Evolutionary conservation across 2,329 filamentous ascomycete genomes (phyloP).

Genomic region (Zymoseptoria ardabiliae): DNA sequence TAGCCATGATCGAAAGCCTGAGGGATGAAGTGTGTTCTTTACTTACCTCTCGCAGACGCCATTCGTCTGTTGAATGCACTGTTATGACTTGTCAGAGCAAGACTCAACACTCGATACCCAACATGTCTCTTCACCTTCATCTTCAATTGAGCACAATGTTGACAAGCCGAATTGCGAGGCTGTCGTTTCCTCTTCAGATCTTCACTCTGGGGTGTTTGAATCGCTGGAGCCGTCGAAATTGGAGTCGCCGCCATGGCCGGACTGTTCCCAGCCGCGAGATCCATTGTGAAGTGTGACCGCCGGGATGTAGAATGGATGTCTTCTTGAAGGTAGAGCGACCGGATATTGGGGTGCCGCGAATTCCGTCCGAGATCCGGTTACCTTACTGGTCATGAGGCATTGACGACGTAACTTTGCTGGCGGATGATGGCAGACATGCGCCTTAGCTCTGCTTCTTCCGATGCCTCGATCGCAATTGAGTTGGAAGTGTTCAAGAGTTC

Average conservation of each 20-base stretch:
- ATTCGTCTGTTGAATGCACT: constrained; percentile 1
- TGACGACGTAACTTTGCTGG: not conserved
- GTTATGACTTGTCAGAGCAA: not conserved
- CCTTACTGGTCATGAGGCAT: not conserved
- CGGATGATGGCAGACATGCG: too few species aligned
- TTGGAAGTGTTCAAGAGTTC: too few species aligned
- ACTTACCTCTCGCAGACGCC: constrained; percentile 18
- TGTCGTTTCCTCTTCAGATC: constrained; percentile 22
- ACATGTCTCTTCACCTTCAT: constrained; percentile 15
- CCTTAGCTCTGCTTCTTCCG: too few species aligned
- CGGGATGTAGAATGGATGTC: not conserved
- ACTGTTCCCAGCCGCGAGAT: not conserved
- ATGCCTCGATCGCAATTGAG: too few species aligned
- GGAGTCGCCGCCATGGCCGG: not conserved
- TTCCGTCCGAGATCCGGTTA: not conserved
- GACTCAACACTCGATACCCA: not conserved
- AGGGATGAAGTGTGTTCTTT: not conserved
- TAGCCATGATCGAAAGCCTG: not conserved
- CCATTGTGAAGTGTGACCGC: not conserved
- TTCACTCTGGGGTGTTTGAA: constrained; percentile 8
- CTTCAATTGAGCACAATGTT: constrained; percentile 22
- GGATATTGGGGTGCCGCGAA: not conserved
- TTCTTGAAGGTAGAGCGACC: not conserved
- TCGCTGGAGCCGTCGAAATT: not conserved
- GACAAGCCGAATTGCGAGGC: constrained; percentile 23